A percentile compares a stretch with the other conserved stretches of the same genome.
Conservation (phyloP, 1,284 basidiomycete species). For the Trametes hirsuta region DNA sequence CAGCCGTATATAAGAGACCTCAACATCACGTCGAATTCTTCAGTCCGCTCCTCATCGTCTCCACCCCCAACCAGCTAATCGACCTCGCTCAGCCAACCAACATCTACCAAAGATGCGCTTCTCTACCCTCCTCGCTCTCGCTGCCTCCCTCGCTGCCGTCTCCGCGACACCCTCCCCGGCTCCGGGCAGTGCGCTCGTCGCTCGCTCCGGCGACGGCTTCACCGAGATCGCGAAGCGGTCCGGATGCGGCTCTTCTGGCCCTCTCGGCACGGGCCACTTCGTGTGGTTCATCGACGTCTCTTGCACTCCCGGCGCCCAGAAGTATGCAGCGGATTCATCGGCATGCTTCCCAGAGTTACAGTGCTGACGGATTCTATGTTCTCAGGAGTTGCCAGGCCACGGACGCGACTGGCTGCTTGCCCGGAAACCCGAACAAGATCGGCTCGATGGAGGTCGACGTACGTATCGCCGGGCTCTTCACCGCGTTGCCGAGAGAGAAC, state of each 20-base stretch:
- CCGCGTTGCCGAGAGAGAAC: not conserved
- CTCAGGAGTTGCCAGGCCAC: slow-evolving; percentile 11
- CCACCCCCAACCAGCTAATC: not conserved
- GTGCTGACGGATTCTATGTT: not conserved
- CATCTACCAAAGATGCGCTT: slow-evolving; percentile 1
- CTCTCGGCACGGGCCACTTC: slow-evolving; percentile 13
- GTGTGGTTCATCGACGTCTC: slow-evolving; percentile 2
- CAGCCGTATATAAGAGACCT: not conserved
- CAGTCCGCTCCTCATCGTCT: not conserved
- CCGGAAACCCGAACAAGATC: slow-evolving; percentile 6
- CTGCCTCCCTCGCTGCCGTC: slow-evolving; percentile 1
- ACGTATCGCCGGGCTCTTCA: not conserved
- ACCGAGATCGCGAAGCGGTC: slow-evolving; percentile 2
- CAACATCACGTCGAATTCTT: not conserved
- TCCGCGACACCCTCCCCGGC: not conserved
- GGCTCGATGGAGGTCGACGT: slow-evolving; percentile 12
- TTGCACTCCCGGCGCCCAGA: slow-evolving; percentile 1
- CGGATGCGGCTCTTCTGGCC: slow-evolving; percentile 10
- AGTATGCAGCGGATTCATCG: not conserved
- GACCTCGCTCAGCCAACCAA: not conserved
- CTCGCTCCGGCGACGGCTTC: slow-evolving; percentile 3
- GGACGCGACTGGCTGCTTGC: slow-evolving; percentile 5
- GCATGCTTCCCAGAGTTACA: no score
- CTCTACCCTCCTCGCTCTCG: slow-evolving; percentile 7
- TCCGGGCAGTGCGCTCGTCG: slow-evolving; percentile 1